Evolutionary conservation across 768 basidiomycete species (phyloP), one percentile per base, ranked within the genome.

Genomic region (Calocera viscosa): DNA sequence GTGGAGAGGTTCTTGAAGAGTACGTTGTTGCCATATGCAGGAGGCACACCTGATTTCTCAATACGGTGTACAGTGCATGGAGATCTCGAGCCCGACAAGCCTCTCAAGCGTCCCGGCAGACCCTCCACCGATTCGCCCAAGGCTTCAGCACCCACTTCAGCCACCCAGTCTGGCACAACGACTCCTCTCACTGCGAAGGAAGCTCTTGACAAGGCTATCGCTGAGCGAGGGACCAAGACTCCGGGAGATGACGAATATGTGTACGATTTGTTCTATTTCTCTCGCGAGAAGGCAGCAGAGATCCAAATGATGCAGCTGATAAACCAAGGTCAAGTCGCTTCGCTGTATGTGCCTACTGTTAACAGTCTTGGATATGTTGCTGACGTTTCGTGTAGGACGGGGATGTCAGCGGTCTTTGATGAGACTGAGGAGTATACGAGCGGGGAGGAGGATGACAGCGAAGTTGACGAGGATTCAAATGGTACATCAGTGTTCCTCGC

Each of bases 381-480:
- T 60, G 53, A 60, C 24, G 2, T 30, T 11, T 16, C 2, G 30
- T 60, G 53, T 26, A 60, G 53, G 14, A 60, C 53, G 8, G 53
- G 53, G 16, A 14, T 60, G 26, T 60, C 53, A 19, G 53, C 53
- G 8, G 53, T 60, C 7, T 60, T 60, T 60, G 53, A 60, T 30
- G 53, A 60, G 26, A 32, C 14, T 10, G 53, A 32, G 30, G 53
- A 60, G 5, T 60, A 60, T 22, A 28, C 53, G 53, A 60, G 53
- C 30, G 53, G 53, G 7, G 53, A 60, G 11, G 53, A 60, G 53
- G 53, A 28, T 11, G 53, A 60, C 22, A 60, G 53, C 30, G 53
- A 60, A 26, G 53, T 60, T 60, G 53, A 60, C 30, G 53, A 60
- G 30, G 53, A 60, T 32, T 60, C 53, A 2, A 60, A 60, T 60